Evolutionary conservation across 2,329 filamentous ascomycete genomes (phyloP), one percentile per base, ranked within the genome.

Genomic region (Fusarium sp.): DNA sequence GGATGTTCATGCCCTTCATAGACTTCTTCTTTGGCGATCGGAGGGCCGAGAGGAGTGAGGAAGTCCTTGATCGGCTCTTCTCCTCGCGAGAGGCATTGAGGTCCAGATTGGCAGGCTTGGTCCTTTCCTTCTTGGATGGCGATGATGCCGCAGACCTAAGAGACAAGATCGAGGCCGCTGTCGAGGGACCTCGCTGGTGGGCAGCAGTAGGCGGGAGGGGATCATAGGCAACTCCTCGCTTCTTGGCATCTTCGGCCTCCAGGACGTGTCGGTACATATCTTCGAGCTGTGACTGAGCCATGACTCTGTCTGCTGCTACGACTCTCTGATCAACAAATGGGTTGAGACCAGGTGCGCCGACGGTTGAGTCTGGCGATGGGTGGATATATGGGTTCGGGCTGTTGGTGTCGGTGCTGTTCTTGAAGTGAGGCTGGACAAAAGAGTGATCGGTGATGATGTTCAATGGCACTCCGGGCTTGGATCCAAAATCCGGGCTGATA

Each of bases 221-320:
- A 24, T 87, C 85, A 52, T 89, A 84, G 20, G 82, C 82, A 47
- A 89, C 79, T 35, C 90, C 90, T 57, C 86, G 86, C 73, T 87
- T 85, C 81, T 91, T 92, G 61, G 90, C 90, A 67, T 89, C 90
- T 79, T 98, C 95, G 77, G 97, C 93, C 82, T 95, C 94, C 91
- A 98, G 93, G 73, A 98, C 95, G 76, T 95, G 93, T 71, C 92
- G 94, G 84, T 98, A 98, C 81, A 98, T 91, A 77, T 94, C 91
- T 82, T 98, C 95, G 82, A 98, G 91, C 81, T 98, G 93, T 74
- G 92, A 88, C 82, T 96, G 92, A 72, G 94, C 91, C 85, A 92
- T 92, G 79, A 89, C 87, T 80, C 89, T 90, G 83, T 98, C 94
- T 69, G 90, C 89, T 68, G 92, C 89, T 27, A 98, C 89, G 18